Base-by-base conservation (phyloP, 192 early-diverging fungal genomes). In the Podila minutissima region DNA sequence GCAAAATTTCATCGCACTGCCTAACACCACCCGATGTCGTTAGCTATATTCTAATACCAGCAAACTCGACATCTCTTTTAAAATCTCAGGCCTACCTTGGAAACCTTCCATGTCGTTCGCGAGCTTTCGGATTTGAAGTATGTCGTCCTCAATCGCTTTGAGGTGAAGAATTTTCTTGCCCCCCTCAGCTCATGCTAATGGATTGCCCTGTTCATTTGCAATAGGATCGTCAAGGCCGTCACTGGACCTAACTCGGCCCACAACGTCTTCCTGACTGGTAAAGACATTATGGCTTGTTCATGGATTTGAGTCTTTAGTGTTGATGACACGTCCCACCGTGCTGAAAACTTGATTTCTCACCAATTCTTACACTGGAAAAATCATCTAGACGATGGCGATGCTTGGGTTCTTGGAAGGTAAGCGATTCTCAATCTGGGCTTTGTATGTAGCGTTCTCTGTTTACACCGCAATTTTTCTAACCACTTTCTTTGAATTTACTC, bases 101-200 rank as follows among this genome's bases (percentile, higher is more conserved):
- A 83, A 33, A 66, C 71, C 22, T 83, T 83, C 48, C 83, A 87
- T 59, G 38, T 87, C 53, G 71, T 87, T 53, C 83, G 86, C 41
- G 86, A 87, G 37, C 50, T 84, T 35, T 63, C 83, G 15, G 86
- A 87, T 55, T 67, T 87, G 49, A 82, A 78, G 85, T 86, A 84
- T 62, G 63, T 8, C 17, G 6, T 29, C 51, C 51, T 57, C n/a
- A 19, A 35, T 28, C 61, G 19, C 37, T 9, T 29, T 35, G 13
- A 37, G 0, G 37, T 70, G 29, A 33, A 33, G 33, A 33, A 6
- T 7, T 4, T 33, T 33, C 33, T 33, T 33, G 61, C 63, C 19
- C 63, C 19, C 5, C 31, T 17, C 11, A 41, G 38, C 8, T 2
- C 11, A 41, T 13, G 38, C 38, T 41, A 41, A 41, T 13, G 38